These are phyloP conservation scores for Sphagnum tenellum DNA, from an alignment of 225 moss, liverwort and hornwort species.

Conservation along the genomic window DNA sequence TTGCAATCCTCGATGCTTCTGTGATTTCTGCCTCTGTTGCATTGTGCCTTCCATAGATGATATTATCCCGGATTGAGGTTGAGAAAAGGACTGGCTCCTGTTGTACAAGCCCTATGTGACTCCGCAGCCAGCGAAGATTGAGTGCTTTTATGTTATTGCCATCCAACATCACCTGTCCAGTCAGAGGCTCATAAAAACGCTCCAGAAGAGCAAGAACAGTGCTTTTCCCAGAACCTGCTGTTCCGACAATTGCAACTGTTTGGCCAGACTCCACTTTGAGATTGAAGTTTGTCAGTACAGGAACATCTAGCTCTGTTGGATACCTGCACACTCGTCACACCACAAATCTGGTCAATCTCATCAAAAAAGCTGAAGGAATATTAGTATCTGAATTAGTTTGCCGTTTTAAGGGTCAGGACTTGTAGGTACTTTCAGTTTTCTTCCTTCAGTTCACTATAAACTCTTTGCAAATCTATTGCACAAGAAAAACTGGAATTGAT, in stretches of 20 bases:
- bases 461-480: not conserved
- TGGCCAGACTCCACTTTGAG: slow-evolving; percentile 65
- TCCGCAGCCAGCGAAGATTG: slow-evolving; percentile 67
- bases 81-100: slow-evolving; percentile 75
- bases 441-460: no score
- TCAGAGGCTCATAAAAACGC: slow-evolving; percentile 66
- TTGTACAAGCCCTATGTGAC: slow-evolving; percentile 61
- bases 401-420: no score
- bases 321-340: slow-evolving; percentile 19
- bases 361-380: not conserved
- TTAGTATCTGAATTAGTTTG: not conserved
- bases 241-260: slow-evolving; percentile 73
- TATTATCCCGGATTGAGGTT: slow-evolving; percentile 65
- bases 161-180: slow-evolving; percentile 58
- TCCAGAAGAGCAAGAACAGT: slow-evolving; percentile 59
- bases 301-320: slow-evolving; percentile 52
- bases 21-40: slow-evolving; percentile 74
- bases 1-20: slow-evolving; percentile 72
- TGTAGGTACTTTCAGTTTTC: no score
- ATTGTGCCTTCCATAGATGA: slow-evolving; percentile 62
- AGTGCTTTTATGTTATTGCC: slow-evolving; percentile 41
- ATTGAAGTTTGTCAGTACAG: slow-evolving; percentile 57
- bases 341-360: not conserved
- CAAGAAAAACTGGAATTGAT: not conserved
- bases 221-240: slow-evolving; percentile 72